Percentiles rank a stretch among this genome's conserved stretches.
Conservation (phyloP, 2,329 filamentous ascomycete genomes). For the Claviceps spartinae region DNA sequence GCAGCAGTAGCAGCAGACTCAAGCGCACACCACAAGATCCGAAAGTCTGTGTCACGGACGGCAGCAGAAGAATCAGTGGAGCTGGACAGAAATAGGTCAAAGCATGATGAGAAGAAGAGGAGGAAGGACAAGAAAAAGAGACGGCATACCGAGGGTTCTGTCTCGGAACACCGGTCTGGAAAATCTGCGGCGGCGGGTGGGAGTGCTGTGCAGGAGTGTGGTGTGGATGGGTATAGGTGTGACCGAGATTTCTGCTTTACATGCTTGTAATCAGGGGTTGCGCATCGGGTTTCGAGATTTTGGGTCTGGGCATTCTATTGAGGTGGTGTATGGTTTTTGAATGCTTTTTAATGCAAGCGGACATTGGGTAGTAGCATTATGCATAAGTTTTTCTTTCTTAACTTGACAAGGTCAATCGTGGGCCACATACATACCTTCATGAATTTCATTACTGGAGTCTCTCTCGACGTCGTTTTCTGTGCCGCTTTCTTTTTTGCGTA, state of each 20-base stretch:
- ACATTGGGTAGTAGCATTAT: no score
- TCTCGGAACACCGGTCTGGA: slow-evolving; percentile 14
- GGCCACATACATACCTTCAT: no score
- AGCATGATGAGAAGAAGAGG: slow-evolving; percentile 2
- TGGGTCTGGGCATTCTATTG: no score
- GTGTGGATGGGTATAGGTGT: slow-evolving; percentile 41
- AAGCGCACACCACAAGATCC: slow-evolving; percentile 10
- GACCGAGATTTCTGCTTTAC: slow-evolving; percentile 46
- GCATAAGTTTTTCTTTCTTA: no score
- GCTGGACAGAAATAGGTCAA: slow-evolving; percentile 12
- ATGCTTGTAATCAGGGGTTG: slow-evolving; percentile 24
- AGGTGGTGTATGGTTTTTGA: no score
- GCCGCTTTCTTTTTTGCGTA: no score
- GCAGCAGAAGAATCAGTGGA: slow-evolving; percentile 16
- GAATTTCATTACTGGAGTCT: no score
- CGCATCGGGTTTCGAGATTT: neutral
- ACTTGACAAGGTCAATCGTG: no score
- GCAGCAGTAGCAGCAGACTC: slow-evolving; percentile 2
- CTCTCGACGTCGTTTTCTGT: no score
- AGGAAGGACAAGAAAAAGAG: slow-evolving; percentile 3
- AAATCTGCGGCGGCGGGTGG: slow-evolving; percentile 33
- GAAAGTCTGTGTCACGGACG: slow-evolving; percentile 17
- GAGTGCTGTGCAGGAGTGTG: slow-evolving; percentile 33
- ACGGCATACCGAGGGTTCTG: slow-evolving; percentile 1
- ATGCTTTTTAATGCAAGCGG: no score